Conservation (phyloP, 2,329 filamentous ascomycete genomes). For the Calonectria crousiana region DNA sequence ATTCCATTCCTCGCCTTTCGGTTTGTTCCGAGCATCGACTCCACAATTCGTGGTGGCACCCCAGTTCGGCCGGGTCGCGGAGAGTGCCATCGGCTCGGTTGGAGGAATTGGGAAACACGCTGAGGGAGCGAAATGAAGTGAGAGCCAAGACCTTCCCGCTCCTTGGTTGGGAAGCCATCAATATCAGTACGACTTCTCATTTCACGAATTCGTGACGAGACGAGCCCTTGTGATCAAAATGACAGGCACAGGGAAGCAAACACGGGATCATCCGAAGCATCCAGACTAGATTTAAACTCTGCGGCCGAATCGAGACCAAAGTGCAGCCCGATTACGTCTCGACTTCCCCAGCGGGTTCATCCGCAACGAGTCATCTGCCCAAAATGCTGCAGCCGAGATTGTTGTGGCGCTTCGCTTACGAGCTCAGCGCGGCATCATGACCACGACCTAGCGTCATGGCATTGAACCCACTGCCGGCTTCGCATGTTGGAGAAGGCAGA, state of each 20-base stretch:
- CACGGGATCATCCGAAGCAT: neutral
- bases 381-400: neutral
- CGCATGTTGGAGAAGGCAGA: neutral
- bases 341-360: neutral
- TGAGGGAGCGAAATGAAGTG: neutral
- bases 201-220: neutral
- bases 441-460: neutral
- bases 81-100: neutral
- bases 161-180: neutral
- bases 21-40: neutral
- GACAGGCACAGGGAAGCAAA: no score
- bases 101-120: neutral
- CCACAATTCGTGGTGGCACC: neutral
- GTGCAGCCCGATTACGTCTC: neutral
- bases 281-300: neutral
- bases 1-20: neutral
- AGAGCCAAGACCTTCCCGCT: neutral
- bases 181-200: neutral
- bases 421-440: neutral
- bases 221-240: neutral
- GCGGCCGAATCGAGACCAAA: neutral
- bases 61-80: neutral
- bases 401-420: neutral
- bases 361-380: neutral
- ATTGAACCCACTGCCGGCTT: neutral